Conservation (phyloP, 345 rosid species). For the Laguncularia racemosa region DNA sequence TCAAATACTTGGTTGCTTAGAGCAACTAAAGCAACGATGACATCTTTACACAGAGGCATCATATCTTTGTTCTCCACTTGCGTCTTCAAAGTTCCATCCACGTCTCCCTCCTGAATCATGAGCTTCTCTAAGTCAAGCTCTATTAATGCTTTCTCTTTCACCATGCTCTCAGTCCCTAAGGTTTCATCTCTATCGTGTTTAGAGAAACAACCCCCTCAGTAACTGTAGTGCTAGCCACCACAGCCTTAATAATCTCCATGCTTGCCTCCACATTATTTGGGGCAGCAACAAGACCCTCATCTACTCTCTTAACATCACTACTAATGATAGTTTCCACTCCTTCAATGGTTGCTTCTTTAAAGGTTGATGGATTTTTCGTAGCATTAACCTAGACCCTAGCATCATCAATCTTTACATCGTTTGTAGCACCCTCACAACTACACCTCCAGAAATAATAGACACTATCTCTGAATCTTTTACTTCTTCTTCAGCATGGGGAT, state of each 20-base stretch:
- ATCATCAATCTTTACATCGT: too few relatives aligned
- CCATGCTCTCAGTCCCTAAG: too few relatives aligned
- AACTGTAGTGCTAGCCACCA: slow-evolving; percentile 12
- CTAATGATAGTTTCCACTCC: slow-evolving; percentile 7
- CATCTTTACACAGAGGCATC: slow-evolving; percentile 40
- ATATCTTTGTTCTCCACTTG: slow-evolving; percentile 31
- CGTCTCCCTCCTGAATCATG: slow-evolving; percentile 17
- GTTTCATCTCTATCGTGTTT: slow-evolving; percentile 7
- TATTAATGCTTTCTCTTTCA: too few relatives aligned
- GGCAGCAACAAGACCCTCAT: too few relatives aligned
- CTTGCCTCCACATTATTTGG: too few relatives aligned
- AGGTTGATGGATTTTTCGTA: slow-evolving; percentile 27
- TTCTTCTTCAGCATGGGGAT: slow-evolving; percentile 11
- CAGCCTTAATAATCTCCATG: not conserved
- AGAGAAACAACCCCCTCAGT: not conserved
- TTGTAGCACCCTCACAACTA: slow-evolving; percentile 7
- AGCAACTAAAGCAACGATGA: slow-evolving; percentile 46
- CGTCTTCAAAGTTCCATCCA: slow-evolving; percentile 18
- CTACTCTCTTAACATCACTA: too few relatives aligned
- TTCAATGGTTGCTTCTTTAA: slow-evolving; percentile 16
- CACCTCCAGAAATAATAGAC: slow-evolving; percentile 19
- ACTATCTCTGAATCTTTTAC: slow-evolving; percentile 16
- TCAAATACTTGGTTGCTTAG: slow-evolving; percentile 90
- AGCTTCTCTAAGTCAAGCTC: too few relatives aligned
- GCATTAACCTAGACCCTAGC: slow-evolving; percentile 31